Base-by-base conservation (phyloP, 768 basidiomycete genomes). In the Trametes punicea region DNA sequence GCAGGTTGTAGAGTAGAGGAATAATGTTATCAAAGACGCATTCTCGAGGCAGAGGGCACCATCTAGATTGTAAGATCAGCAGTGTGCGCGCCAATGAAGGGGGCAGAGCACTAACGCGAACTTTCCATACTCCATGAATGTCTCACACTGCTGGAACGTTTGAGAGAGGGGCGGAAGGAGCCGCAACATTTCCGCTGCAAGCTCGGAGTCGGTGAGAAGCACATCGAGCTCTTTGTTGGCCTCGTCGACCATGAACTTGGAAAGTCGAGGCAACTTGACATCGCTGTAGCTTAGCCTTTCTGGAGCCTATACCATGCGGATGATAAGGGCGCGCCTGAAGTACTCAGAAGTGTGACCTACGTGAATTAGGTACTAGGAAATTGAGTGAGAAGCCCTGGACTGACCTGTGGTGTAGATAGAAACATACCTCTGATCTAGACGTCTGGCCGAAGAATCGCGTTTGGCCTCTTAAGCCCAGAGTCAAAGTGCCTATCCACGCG, bases 71-170 rank as follows among this genome's bases (percentile, higher is more conserved):
- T 27, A 31, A n/a, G 26, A 50, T 52, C 36, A 57, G 54, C 16
- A 21, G 36, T 8, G 15, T 5, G 27, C 31, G 30, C 50, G 9
- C 1, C 4, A 30, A 16, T 9, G 7, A 23, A 13, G 13, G 30
- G 20, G 25, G 8, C 53, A 31, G 31, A 31, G 30, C 16, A 71
- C 81, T 64, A 61, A 87, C 84, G 84, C 64, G 67, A 74, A 81
- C 63, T 77, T 73, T 11, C 81, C 85, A 66, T 81, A 77, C 52
- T 85, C 81, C 34, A 88, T 70, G 66, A 88, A 90, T 29, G 83
- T 70, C 36, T 88, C 82, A 54, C 81, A 84, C 18, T 89, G 71
- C 15, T 74, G 77, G 13, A 78, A 70, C 1, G 88, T 87, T 61
- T 87, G 81, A 3, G 81, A 75, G 2, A 81, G 70, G 0, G 80